phyloP scores from a whole-genome alignment of 2,329 filamentous ascomycete genomes.

The Fusarium brevicatenulatum region DNA sequence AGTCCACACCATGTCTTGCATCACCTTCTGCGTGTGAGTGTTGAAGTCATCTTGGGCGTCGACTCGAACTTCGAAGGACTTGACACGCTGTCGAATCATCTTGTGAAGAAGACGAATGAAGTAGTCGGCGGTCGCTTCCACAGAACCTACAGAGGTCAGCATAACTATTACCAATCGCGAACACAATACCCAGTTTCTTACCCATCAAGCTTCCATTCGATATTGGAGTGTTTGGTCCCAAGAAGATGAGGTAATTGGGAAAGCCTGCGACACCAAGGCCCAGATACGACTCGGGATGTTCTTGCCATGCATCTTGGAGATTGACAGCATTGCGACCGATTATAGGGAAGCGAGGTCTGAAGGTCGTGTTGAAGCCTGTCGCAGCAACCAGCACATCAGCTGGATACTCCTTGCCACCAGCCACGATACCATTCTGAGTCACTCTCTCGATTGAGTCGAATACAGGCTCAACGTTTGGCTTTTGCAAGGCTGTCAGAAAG shows the following conservation, averaged over 20 bases:
- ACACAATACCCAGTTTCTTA: no score
- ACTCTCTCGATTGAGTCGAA: constrained; percentile 51
- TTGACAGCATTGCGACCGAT: constrained; percentile 59
- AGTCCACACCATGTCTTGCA: not conserved
- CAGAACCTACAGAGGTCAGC: not conserved
- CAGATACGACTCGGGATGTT: constrained; percentile 62
- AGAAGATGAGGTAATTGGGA: constrained; percentile 65
- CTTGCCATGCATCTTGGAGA: constrained; percentile 60
- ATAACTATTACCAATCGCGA: no score
- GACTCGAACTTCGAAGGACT: not conserved
- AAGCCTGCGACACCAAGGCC: constrained; percentile 62
- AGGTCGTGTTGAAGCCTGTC: constrained; percentile 67
- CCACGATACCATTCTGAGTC: constrained; percentile 59
- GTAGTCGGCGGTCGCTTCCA: not conserved
- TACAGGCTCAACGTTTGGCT: constrained; percentile 60
- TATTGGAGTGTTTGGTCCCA: constrained; percentile 54
- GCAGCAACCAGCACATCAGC: constrained; percentile 67
- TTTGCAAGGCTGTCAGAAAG: constrained; percentile 59
- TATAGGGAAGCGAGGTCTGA: constrained; percentile 62
- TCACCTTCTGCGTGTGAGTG: not conserved
- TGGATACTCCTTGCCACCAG: constrained; percentile 55
- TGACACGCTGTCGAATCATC: not conserved
- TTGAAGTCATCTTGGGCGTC: not conserved
- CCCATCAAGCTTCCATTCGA: constrained; percentile 41
- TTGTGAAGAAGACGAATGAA: constrained; percentile 1